Conservation (phyloP, 78 protist species). For the Mastigamoeba balamuthi region DNA sequence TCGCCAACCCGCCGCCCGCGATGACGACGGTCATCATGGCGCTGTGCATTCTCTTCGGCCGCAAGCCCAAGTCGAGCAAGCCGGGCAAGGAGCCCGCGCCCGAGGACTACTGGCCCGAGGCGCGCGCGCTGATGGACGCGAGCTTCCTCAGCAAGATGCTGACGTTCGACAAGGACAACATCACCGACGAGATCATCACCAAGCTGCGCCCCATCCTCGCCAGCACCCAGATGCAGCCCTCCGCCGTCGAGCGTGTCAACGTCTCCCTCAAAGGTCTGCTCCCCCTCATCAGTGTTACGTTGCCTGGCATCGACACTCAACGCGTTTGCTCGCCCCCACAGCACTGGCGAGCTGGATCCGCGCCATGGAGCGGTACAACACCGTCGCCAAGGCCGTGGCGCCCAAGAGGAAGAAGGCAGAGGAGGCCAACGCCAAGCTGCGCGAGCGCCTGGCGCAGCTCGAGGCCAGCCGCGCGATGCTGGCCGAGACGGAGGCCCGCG, state of each 20-base stretch:
- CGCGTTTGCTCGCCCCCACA: too few relatives aligned
- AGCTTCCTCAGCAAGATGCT: conserved; percentile 24
- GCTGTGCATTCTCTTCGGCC: conserved; percentile 51
- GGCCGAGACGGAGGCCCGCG: not conserved
- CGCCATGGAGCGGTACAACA: conserved; percentile 42
- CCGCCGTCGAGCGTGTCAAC: conserved; percentile 29
- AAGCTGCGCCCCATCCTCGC: conserved; percentile 13
- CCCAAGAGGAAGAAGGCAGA: conserved; percentile 29
- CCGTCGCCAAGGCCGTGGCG: conserved; percentile 34
- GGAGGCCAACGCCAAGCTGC: conserved; percentile 26
- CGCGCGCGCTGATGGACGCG: conserved; percentile 33
- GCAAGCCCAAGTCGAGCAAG: conserved; percentile 7
- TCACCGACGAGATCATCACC: conserved; percentile 31
- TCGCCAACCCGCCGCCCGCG: conserved; percentile 66
- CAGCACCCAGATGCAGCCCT: conserved; percentile 34
- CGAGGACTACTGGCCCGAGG: conserved; percentile 48
- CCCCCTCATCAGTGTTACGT: too few relatives aligned
- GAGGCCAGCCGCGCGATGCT: not conserved
- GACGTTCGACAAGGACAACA: conserved; percentile 57
- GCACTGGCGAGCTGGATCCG: too few relatives aligned
- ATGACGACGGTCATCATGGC: conserved; percentile 61
- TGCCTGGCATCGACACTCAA: too few relatives aligned
- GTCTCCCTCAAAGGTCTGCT: conserved; percentile 27
- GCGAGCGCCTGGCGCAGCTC: conserved; percentile 5
- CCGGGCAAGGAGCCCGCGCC: conserved; percentile 22